Conservation (phyloP, 75 land plant species). For the Pinus tabuliformis region DNA sequence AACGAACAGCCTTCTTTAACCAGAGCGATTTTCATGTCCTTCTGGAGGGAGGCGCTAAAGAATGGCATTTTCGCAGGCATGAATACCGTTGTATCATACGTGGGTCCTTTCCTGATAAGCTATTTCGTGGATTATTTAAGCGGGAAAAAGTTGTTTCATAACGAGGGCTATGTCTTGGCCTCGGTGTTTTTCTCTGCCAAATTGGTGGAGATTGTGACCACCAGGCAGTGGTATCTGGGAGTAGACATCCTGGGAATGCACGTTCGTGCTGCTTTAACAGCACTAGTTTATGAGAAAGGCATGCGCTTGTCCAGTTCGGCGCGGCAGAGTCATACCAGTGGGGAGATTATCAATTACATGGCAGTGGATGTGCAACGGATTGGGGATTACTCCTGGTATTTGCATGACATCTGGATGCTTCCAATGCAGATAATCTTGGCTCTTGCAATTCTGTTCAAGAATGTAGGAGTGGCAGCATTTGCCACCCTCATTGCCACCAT, state of each 20-base stretch:
- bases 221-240: slow-evolving; percentile 30
- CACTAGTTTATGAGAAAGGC: slow-evolving; percentile 28
- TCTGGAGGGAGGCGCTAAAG: slow-evolving; percentile 23
- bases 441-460: slow-evolving; percentile 52
- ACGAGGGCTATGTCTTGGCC: slow-evolving; percentile 38
- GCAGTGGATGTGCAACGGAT: slow-evolving; percentile 67
- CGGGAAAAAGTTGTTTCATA: slow-evolving; percentile 28
- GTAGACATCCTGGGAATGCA: slow-evolving; percentile 17
- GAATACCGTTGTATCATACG: slow-evolving; percentile 27
- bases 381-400: slow-evolving; percentile 45
- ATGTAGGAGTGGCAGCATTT: slow-evolving; percentile 49
- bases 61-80: slow-evolving; percentile 20
- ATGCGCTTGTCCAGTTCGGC: slow-evolving; percentile 20
- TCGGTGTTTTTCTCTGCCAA: slow-evolving; percentile 28
- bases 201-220: slow-evolving; percentile 18
- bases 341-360: slow-evolving; percentile 56
- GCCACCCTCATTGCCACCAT: slow-evolving; percentile 45
- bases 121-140: slow-evolving; percentile 47
- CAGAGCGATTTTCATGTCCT: slow-evolving; percentile 16
- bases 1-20: slow-evolving; percentile 13
- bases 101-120: slow-evolving; percentile 41
- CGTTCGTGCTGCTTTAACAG: slow-evolving; percentile 16
- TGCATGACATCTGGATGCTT: slow-evolving; percentile 63
- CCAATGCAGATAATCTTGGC: slow-evolving; percentile 64
- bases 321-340: slow-evolving; percentile 27